Conservation (phyloP, 805 yeast genomes). For the Komagataella ulmi region DNA sequence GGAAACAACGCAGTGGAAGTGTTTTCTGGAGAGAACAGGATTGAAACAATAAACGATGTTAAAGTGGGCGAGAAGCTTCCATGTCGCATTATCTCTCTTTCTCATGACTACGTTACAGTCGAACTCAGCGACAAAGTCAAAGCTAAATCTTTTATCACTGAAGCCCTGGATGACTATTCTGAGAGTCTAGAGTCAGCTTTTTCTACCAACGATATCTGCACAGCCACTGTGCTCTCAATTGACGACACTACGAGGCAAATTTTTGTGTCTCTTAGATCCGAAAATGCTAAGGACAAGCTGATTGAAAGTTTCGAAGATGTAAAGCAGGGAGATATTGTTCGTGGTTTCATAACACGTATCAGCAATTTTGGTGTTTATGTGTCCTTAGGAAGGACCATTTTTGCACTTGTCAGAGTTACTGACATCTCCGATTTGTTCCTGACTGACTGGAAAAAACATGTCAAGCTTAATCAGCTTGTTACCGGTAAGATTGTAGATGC, state of each 20-base stretch:
- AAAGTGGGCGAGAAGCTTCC: slow-evolving; percentile 43
- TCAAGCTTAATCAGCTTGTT: slow-evolving; percentile 58
- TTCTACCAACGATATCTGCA: slow-evolving; percentile 35
- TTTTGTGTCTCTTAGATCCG: slow-evolving; percentile 49
- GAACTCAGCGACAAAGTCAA: slow-evolving; percentile 51
- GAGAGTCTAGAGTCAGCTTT: slow-evolving; percentile 35
- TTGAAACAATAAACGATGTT: slow-evolving; percentile 33
- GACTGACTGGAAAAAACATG: slow-evolving; percentile 80
- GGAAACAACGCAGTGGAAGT: slow-evolving; percentile 32
- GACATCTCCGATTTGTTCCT: slow-evolving; percentile 73
- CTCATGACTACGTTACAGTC: slow-evolving; percentile 48
- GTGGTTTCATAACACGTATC: slow-evolving; percentile 70
- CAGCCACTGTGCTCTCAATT: slow-evolving; percentile 39
- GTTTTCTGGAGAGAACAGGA: slow-evolving; percentile 29
- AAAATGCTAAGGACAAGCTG: slow-evolving; percentile 33
- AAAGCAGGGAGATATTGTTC: slow-evolving; percentile 56
- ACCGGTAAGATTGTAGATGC: slow-evolving; percentile 58
- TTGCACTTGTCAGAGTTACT: slow-evolving; percentile 69
- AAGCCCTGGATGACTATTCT: slow-evolving; percentile 60
- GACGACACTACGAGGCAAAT: slow-evolving; percentile 38
- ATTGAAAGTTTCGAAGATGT: slow-evolving; percentile 39
- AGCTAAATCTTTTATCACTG: slow-evolving; percentile 61
- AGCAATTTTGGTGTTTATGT: slow-evolving; percentile 71
- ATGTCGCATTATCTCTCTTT: slow-evolving; percentile 46
- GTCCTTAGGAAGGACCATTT: slow-evolving; percentile 52